Evolutionary conservation across 2,329 filamentous ascomycete genomes (phyloP).

Genomic region (Aspergillus pseudotamarii): DNA sequence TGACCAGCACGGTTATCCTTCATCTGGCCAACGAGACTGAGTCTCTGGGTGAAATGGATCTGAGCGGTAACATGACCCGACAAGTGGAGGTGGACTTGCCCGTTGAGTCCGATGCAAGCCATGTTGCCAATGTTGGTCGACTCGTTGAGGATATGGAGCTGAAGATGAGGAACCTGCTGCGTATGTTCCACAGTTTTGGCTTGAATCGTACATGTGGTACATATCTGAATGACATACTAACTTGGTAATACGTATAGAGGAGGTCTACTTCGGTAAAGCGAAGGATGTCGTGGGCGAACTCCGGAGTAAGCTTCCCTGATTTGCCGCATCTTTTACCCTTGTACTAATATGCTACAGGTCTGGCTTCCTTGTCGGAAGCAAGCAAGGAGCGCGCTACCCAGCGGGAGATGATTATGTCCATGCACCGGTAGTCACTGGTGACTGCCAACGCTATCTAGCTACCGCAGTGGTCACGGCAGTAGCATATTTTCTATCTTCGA

Average conservation of each 20-base stretch:
- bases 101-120: slow-evolving; percentile 85
- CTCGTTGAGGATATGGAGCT: slow-evolving; percentile 99
- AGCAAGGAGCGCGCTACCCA: slow-evolving; percentile 83
- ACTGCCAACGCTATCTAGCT: slow-evolving; percentile 1
- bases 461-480: neutral
- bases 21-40: slow-evolving; percentile 72
- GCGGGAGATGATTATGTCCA: slow-evolving; percentile 77
- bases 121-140: slow-evolving; percentile 92
- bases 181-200: slow-evolving; percentile 37
- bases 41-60: slow-evolving; percentile 79
- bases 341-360: slow-evolving; percentile 46
- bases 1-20: slow-evolving; percentile 95
- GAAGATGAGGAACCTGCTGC: slow-evolving; percentile 96
- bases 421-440: slow-evolving; percentile 43
- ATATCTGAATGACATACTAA: slow-evolving; percentile 17
- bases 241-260: slow-evolving; percentile 56
- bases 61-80: slow-evolving; percentile 96
- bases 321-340: neutral
- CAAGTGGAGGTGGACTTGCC: slow-evolving; percentile 91
- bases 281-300: slow-evolving; percentile 97
- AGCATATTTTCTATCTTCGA: neutral
- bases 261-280: slow-evolving; percentile 99
- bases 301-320: slow-evolving; percentile 62
- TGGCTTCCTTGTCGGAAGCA: slow-evolving; percentile 79
- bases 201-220: neutral